Evolutionary conservation across 352 stramenopile genomes (phyloP).

Genomic region (Phytophthora sansomeana): DNA sequence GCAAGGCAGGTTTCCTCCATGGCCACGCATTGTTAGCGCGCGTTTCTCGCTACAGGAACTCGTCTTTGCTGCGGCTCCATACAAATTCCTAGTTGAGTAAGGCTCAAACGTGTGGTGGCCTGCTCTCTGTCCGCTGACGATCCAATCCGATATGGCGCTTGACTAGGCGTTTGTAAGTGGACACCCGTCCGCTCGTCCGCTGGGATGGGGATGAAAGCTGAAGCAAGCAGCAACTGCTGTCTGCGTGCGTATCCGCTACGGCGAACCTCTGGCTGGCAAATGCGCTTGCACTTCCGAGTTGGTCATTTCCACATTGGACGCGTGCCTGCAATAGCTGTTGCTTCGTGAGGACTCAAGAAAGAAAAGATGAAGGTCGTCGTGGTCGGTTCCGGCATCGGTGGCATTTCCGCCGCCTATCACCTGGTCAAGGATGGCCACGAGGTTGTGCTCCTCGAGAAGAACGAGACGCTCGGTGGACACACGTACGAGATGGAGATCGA

Average conservation of each 20-base stretch:
- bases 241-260: conserved; percentile 15
- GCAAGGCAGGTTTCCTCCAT: conserved; percentile 13
- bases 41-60: not conserved
- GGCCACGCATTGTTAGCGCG: conserved; percentile 15
- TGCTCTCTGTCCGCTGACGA: conserved; percentile 16
- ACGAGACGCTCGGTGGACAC: conserved; percentile 83
- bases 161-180: conserved; percentile 42
- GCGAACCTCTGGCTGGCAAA: conserved; percentile 4
- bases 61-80: not conserved
- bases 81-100: not conserved
- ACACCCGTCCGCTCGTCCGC: conserved; percentile 16
- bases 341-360: conserved; percentile 12
- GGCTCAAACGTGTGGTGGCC: conserved; percentile 24
- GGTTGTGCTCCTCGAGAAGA: conserved; percentile 84
- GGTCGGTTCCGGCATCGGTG: conserved; percentile 84
- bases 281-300: conserved; percentile 3
- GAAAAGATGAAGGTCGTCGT: conserved; percentile 87
- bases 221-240: conserved; percentile 35
- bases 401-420: conserved; percentile 86
- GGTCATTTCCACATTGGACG: conserved; percentile 37
- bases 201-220: conserved; percentile 19
- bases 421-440: conserved; percentile 86
- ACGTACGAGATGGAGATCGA: conserved; percentile 91
- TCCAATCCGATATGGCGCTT: conserved; percentile 6
- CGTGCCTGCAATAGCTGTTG: conserved; percentile 27